Evolutionary conservation across 1,139 yeast genomes (phyloP).

Genomic region (Blastobotrys indianensis): DNA sequence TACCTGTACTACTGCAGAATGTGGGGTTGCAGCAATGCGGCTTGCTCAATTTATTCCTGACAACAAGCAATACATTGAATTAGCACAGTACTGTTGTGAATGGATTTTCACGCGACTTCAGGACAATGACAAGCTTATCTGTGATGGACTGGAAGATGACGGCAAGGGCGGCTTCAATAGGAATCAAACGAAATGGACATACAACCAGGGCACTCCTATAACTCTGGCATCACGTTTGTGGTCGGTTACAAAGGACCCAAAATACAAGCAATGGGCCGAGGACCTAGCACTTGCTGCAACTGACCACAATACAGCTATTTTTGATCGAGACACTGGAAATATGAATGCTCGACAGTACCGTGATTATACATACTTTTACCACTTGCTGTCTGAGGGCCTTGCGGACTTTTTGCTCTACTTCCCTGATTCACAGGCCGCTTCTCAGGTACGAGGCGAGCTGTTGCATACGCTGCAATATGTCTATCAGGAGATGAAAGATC

Average conservation of each 20-base stretch:
- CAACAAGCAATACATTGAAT: slow-evolving; percentile 44
- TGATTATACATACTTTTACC: slow-evolving; percentile 59
- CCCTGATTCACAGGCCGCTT: slow-evolving; percentile 22
- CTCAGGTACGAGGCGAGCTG: slow-evolving; percentile 24
- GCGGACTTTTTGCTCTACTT: slow-evolving; percentile 56
- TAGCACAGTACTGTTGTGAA: slow-evolving; percentile 50
- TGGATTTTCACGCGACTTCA: slow-evolving; percentile 49
- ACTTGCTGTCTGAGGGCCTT: slow-evolving; percentile 59
- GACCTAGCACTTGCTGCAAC: slow-evolving; percentile 58
- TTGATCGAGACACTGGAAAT: slow-evolving; percentile 57
- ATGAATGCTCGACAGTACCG: slow-evolving; percentile 56
- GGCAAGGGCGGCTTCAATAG: slow-evolving; percentile 37
- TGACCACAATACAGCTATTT: slow-evolving; percentile 50
- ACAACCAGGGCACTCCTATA: slow-evolving; percentile 62
- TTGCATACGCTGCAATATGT: slow-evolving; percentile 29
- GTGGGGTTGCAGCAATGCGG: slow-evolving; percentile 61
- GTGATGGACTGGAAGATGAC: slow-evolving; percentile 53
- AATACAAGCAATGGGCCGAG: slow-evolving; percentile 53
- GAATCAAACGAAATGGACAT: slow-evolving; percentile 58
- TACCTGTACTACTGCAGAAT: slow-evolving; percentile 65
- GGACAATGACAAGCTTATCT: slow-evolving; percentile 53
- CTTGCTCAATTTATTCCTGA: slow-evolving; percentile 48
- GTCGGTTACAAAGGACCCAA: slow-evolving; percentile 46
- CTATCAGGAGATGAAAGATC: slow-evolving; percentile 52
- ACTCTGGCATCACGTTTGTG: slow-evolving; percentile 52